phyloP scores from a whole-genome alignment of 208 protist genomes.

The Crithidia thermophila region DNA sequence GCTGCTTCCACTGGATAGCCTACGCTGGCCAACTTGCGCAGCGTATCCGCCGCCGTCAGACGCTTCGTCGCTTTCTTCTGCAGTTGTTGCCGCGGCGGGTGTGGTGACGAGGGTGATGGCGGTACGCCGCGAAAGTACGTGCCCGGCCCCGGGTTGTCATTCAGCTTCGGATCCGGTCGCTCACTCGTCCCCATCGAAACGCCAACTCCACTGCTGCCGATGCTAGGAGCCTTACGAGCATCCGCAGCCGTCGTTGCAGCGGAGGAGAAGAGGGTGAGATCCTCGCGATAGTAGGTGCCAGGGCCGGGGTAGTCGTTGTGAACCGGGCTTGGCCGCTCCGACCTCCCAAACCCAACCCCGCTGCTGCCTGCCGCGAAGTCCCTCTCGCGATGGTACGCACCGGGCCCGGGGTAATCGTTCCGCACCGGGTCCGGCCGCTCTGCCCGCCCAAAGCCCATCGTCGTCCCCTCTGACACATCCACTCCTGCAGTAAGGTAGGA shows the following conservation, averaged over 20 bases:
- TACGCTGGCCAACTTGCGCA: constrained; percentile 31
- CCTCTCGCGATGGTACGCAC: constrained; percentile 23
- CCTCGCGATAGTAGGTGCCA: constrained; percentile 32
- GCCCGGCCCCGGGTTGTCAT: constrained; percentile 10
- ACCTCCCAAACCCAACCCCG: constrained; percentile 5
- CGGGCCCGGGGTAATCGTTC: constrained; percentile 29
- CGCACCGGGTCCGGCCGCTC: background rate
- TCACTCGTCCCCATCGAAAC: constrained; percentile 7
- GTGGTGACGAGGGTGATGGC: background rate
- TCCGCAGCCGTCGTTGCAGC: too few relatives aligned
- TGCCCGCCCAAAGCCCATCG: background rate
- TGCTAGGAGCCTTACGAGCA: too few relatives aligned
- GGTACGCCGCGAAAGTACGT: constrained; percentile 15
- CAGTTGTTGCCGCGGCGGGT: background rate
- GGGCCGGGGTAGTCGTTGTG: constrained; percentile 31
- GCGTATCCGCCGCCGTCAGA: constrained; percentile 29
- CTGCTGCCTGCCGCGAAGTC: too few relatives aligned
- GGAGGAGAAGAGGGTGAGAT: too few relatives aligned
- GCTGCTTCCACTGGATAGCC: constrained; percentile 32
- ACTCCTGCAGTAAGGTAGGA: background rate
- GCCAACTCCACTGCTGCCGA: too few relatives aligned
- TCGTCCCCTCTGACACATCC: background rate
- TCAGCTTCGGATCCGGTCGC: constrained; percentile 10
- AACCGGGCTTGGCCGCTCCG: background rate
- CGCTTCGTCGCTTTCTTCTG: background rate